Conservation (phyloP, 2,329 filamentous ascomycete genomes). For the Colletotrichum spinosum region DNA sequence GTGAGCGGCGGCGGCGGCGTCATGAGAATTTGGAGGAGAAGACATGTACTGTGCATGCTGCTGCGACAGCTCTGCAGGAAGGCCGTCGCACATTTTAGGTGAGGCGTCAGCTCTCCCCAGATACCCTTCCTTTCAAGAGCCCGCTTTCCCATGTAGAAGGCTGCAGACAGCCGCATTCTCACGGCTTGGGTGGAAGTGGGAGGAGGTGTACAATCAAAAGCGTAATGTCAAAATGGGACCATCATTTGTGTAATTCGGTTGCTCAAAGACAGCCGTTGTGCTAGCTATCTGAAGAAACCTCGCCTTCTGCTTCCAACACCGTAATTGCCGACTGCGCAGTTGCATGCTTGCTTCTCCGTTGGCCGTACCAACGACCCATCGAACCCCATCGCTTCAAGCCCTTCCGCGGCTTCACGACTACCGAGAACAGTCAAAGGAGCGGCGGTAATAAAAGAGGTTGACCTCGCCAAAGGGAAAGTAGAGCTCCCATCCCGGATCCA, state of each 20-base stretch:
- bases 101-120: slow-evolving; percentile 32
- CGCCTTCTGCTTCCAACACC: neutral
- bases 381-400: neutral
- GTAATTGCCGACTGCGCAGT: too few species aligned
- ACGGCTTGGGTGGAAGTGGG: neutral
- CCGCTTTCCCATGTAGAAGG: slow-evolving; percentile 16
- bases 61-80: slow-evolving; percentile 20
- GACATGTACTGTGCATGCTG: slow-evolving; percentile 1
- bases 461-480: slow-evolving; percentile 21
- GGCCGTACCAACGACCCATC: neutral
- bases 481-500: slow-evolving; percentile 12
- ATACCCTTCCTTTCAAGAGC: slow-evolving; percentile 38
- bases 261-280: neutral
- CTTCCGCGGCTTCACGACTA: neutral
- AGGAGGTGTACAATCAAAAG: slow-evolving; percentile 15
- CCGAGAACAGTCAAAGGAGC: slow-evolving; percentile 32
- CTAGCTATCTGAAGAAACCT: slow-evolving; percentile 5
- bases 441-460: slow-evolving; percentile 24
- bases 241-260: slow-evolving; percentile 6
- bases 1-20: slow-evolving; percentile 7
- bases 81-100: slow-evolving; percentile 17
- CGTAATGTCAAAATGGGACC: slow-evolving; percentile 10
- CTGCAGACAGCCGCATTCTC: neutral
- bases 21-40: neutral
- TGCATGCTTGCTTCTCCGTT: too few species aligned